phyloP scores from a whole-genome alignment of 163 green algal species.

The Chlamydomonas reinhardtii region DNA sequence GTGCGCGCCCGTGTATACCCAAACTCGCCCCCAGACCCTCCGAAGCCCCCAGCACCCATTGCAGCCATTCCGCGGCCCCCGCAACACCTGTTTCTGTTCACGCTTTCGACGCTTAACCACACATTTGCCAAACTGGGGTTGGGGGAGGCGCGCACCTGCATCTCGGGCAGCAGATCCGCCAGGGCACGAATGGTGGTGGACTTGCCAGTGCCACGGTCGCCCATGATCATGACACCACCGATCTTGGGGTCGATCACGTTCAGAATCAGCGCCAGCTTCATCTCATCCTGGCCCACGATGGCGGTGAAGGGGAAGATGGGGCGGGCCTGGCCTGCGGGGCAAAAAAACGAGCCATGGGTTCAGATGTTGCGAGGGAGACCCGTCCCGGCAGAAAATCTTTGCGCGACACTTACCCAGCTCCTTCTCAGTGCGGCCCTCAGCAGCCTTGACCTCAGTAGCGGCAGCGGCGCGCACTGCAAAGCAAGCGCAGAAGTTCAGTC shows the following conservation, averaged over 20 bases:
- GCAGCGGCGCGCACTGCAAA: constrained; percentile 36
- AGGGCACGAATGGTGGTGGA: constrained; percentile 87
- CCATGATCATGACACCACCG: constrained; percentile 93
- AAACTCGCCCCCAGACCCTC: no score
- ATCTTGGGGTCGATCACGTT: constrained; percentile 92
- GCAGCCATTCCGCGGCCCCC: no score
- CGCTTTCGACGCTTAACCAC: no score
- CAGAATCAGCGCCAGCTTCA: constrained; percentile 90
- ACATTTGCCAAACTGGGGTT: no score
- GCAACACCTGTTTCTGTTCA: no score
- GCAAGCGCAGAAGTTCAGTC: neutral
- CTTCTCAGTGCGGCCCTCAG: constrained; percentile 45
- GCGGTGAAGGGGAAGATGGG: constrained; percentile 90
- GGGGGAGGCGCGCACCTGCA: constrained; percentile 59
- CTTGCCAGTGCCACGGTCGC: constrained; percentile 89
- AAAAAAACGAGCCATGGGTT: neutral
- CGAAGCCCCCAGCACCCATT: no score
- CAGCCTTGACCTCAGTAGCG: constrained; percentile 43
- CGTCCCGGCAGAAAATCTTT: neutral
- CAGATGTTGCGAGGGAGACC: no score
- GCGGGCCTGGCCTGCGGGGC: constrained; percentile 57
- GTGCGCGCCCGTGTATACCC: no score
- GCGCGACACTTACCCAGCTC: constrained; percentile 27
- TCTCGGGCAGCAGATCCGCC: constrained; percentile 86
- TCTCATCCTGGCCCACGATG: constrained; percentile 89